Evolutionary conservation across 2,329 filamentous ascomycete species (phyloP).

Genomic region (Pseudocercospora cruenta): DNA sequence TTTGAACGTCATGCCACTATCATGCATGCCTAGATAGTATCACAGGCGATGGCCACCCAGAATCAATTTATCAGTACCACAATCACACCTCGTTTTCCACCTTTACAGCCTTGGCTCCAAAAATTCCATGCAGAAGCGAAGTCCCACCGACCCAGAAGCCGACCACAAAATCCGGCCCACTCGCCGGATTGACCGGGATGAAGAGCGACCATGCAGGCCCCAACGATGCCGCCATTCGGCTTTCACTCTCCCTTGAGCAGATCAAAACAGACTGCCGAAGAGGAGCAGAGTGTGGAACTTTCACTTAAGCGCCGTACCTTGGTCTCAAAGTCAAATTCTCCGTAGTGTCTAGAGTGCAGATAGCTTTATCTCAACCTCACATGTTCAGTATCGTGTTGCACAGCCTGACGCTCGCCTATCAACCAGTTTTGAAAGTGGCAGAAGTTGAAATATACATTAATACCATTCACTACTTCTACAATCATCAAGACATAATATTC

Average conservation of each 20-base stretch:
- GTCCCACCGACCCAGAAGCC: not conserved
- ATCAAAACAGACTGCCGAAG: conserved; percentile 1
- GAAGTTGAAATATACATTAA: not conserved
- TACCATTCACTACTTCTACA: not conserved
- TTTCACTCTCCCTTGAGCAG: not conserved
- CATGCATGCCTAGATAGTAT: no score
- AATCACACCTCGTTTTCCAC: no score
- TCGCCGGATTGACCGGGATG: not conserved
- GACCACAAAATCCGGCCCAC: not conserved
- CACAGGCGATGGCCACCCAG: no score
- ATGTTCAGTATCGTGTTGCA: not conserved
- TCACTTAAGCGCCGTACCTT: not conserved
- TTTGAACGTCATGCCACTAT: no score
- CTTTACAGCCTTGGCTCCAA: no score
- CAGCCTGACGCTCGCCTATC: no score
- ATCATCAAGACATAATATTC: conserved; percentile 1
- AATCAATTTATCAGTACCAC: no score
- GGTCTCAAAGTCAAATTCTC: not conserved
- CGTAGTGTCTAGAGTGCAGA: not conserved
- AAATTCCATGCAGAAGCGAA: not conserved
- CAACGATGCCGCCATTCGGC: not conserved
- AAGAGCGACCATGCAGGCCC: not conserved
- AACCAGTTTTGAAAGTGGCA: no score
- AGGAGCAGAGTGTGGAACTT: not conserved
- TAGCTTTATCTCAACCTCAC: not conserved